Evolutionary conservation across 306 rosid species (phyloP), one percentile per base, ranked within the genome.

Genomic region (Prunus campanulata): DNA sequence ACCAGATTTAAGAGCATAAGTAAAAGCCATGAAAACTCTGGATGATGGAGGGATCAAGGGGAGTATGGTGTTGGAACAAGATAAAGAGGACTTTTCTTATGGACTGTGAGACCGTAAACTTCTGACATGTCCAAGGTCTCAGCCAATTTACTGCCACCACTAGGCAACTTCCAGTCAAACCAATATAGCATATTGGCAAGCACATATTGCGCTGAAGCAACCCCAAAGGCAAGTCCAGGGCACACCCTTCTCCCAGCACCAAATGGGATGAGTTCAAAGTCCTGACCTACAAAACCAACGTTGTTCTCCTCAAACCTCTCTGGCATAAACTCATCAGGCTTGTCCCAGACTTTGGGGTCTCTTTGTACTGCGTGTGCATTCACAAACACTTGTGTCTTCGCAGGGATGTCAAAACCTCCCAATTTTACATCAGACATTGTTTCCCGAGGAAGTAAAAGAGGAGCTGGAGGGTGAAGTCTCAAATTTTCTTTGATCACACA

Each of bases 311-410:
- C 75, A 29, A 88, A 88, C 66, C 91, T 81, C 76, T 88, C 89
- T 0, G 85, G 86, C 18, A 83, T 2, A 68, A 83, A 85, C 42
- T 83, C 81, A 3, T 79, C 77, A 1, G 88, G 82, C 1, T 2
- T 81, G 0, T 74, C 82, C 88, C 90, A 86, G 2, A 74, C 13
- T 39, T 19, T 32, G 6, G 87, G 86, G 27, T 83, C 83, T 48
- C 83, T 80, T 8, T 83, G 89, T 3, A 91, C 86, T 29, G 86
- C 77, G 90, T 90, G 88, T n/a, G 22, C 74, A 48, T 89, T 89
- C 8, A 89, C 47, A 11, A 71, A 50, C 0, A 91, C 85, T 13
- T 1, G 59, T 39, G 93, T 70, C 68, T 80, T 68, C 3, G 82
- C 19, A 0, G 83, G 87, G 79, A 93, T 74, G 0, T 79, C 69